phyloP scores from a whole-genome alignment of 2,329 filamentous ascomycete genomes.

The Cladosporium sp. region DNA sequence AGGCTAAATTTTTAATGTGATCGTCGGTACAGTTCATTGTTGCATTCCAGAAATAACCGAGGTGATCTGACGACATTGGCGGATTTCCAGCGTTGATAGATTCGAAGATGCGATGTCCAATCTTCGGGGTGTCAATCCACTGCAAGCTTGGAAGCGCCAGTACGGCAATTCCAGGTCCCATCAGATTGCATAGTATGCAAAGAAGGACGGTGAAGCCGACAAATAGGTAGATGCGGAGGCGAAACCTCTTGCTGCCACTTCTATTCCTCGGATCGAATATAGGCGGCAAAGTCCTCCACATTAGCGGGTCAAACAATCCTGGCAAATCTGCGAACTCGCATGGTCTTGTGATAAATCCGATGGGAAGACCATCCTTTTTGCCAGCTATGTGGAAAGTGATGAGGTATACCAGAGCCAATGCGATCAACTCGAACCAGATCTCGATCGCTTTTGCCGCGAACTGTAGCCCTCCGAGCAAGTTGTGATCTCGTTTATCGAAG shows the following conservation, averaged over 20 bases:
- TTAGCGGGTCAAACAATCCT: conserved; percentile 21
- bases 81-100: background rate
- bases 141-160: conserved; percentile 26
- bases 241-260: background rate
- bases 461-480: conserved; percentile 28
- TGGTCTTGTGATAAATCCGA: conserved; percentile 27
- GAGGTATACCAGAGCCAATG: conserved; percentile 26
- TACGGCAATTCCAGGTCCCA: conserved; percentile 29
- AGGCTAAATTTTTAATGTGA: conserved; percentile 2
- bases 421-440: conserved; percentile 30
- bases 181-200: conserved; percentile 27
- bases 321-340: conserved; percentile 25
- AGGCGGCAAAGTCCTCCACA: conserved; percentile 20
- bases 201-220: conserved; percentile 14
- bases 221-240: background rate
- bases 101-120: conserved; percentile 1
- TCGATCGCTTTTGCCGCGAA: conserved; percentile 30
- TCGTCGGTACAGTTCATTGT: background rate
- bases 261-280: background rate
- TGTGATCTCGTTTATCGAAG: conserved; percentile 24
- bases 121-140: conserved; percentile 18
- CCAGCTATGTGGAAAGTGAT: conserved; percentile 24
- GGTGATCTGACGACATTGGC: background rate
- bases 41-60: background rate
- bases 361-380: conserved; percentile 22